Evolutionary conservation across 176 grass and related monocot species (phyloP), one percentile per base, ranked within the genome.

Genomic region (Oryza longistaminata): DNA sequence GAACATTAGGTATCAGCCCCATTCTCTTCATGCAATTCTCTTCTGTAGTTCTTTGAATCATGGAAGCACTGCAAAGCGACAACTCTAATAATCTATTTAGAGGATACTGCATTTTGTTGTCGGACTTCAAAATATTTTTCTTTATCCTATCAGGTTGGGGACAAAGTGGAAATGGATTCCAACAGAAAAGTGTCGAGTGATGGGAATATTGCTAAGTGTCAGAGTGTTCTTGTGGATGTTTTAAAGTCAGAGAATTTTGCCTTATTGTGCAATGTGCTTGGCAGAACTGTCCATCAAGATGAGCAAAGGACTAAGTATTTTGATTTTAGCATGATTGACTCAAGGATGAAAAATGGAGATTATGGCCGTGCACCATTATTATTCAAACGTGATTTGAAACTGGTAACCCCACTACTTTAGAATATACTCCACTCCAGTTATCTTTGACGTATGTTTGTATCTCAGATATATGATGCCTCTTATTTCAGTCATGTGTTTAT

Each of bases 271-370:
- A 90, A 85, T 82, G 88, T 93, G 77, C 92, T 97, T 87, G 77
- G 79, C 68, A 91, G 24, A 80, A 84, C 46, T 83, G 88, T 89
- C 34, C 83, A 91, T 84, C 86, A 88, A 80, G 85, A 89, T 46
- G 81, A 79, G 55, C 64, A 71, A 73, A 83, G 77, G 68, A 88
- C 71, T 76, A 81, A 75, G 65, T 95, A 89, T 79, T 90, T 97
- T 79, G 76, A 95, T 89, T 97, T 95, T 75, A 77, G 85, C 26
- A 21, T 91, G 66, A 91, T 97, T 49, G 90, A 93, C 65, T 87
- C 84, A 83, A 97, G 94, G 65, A 86, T 97, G 86, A 97, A 88
- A 82, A 93, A 85, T 95, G 95, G 95, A 79, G 88, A 86, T 64
- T 97, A 97, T 87, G 95, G 88, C 74, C 68, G 48, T 48, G 73